phyloP scores from a whole-genome alignment of 2,329 filamentous ascomycete genomes.

The Rhytidhysteron rufulum region DNA sequence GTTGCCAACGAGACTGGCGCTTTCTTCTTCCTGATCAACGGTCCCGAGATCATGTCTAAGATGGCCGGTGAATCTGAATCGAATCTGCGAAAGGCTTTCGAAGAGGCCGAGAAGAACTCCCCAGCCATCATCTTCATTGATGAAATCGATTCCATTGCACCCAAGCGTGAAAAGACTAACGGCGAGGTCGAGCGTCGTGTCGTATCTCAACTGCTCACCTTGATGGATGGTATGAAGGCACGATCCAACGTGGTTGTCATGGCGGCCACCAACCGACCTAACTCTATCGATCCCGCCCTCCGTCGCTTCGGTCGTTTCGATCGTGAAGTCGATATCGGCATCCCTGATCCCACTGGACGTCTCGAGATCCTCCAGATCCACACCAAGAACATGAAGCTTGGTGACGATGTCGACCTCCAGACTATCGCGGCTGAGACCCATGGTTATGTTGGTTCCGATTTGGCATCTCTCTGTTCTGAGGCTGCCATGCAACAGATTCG shows the following conservation, averaged over 20 bases:
- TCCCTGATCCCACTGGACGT: conserved; percentile 95
- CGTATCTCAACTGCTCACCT: conserved; percentile 90
- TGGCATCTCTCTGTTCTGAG: conserved; percentile 97
- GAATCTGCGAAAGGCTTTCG: conserved; percentile 97
- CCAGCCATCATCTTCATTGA: conserved; percentile 99
- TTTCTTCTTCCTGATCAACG: conserved; percentile 99
- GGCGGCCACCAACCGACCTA: conserved; percentile 97
- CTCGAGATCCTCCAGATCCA: conserved; percentile 99
- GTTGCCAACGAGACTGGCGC: conserved; percentile 98
- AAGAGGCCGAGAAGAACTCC: conserved; percentile 99
- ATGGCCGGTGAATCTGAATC: conserved; percentile 99
- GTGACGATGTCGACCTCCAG: conserved; percentile 93
- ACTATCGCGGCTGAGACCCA: conserved; percentile 96
- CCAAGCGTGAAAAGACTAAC: conserved; percentile 99
- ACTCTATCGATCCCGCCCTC: conserved; percentile 96
- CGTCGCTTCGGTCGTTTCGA: conserved; percentile 98
- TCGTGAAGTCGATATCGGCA: conserved; percentile 97
- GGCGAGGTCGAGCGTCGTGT: conserved; percentile 98
- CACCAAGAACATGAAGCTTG: conserved; percentile 99
- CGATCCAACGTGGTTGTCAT: conserved; percentile 98
- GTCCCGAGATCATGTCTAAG: conserved; percentile 99
- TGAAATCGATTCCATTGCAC: conserved; percentile 97
- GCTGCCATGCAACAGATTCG: conserved; percentile 99
- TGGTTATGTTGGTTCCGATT: conserved; percentile 97
- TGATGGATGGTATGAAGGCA: conserved; percentile 99